These are phyloP conservation scores for Lotus japonicus DNA, from an alignment of 306 rosid species.

Conservation along the genomic window DNA sequence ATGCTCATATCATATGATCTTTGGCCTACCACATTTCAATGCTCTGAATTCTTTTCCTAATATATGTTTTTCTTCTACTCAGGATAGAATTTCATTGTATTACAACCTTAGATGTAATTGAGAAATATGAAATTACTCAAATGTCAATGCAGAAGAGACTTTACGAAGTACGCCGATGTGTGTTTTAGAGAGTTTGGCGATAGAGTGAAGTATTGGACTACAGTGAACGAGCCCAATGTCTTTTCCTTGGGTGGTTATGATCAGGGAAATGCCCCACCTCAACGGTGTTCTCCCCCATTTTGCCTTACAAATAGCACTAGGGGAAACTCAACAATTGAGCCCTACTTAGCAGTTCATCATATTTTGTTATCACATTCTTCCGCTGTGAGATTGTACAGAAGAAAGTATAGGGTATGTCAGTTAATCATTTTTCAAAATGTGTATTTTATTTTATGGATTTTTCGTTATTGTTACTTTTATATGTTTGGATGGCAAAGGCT, in stretches of 20 bases:
- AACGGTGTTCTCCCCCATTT: conserved; percentile 54
- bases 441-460: neutral
- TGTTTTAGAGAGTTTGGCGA: conserved; percentile 81
- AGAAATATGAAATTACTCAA: neutral
- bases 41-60: neutral
- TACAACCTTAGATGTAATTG: too few relatives aligned
- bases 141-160: conserved; percentile 59
- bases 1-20: neutral
- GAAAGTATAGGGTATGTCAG: conserved; percentile 39
- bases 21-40: neutral
- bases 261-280: conserved; percentile 41
- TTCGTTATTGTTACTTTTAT: neutral
- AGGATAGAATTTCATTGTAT: neutral
- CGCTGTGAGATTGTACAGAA: conserved; percentile 40
- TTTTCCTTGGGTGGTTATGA: conserved; percentile 40
- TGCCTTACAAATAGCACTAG: conserved; percentile 23
- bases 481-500: neutral
- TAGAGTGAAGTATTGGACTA: conserved; percentile 50
- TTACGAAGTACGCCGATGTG: conserved; percentile 53
- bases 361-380: conserved; percentile 69
- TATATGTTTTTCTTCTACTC: neutral
- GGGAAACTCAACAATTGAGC: conserved; percentile 62
- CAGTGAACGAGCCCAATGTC: conserved; percentile 61
- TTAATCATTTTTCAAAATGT: neutral
- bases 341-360: conserved; percentile 57